Base-by-base conservation (phyloP, 768 basidiomycete species). In the Amanita molliuscula region DNA sequence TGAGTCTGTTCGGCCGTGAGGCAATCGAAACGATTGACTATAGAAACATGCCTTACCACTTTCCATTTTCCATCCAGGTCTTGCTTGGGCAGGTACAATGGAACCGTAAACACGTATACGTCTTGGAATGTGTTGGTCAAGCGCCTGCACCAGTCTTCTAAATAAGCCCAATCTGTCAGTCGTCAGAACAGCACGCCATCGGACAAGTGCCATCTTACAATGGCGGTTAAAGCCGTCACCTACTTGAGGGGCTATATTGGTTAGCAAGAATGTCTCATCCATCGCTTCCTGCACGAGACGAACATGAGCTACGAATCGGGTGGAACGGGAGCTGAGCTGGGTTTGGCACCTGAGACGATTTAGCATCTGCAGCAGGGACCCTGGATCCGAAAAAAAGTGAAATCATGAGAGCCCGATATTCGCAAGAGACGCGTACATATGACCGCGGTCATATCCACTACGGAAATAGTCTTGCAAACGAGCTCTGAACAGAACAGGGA, bases 161-260 rank as follows among this genome's bases (percentile, higher is more conserved):
- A 66, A 63, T 94, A 96, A 8, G 92, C 94, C 94, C 94, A 98
- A 62, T 97, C 93, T 96, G 56, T 5, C 7, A 18, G 48, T 44
- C 34, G 18, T 52, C 33, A 48, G 48, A 6, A 38, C 8, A 38
- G 10, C 28, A 37, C 20, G 23, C n/a, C 26, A 31, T 33, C 9
- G 15, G 15, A 29, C 20, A 44, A 34, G 29, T 21, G 10, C 4
- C 13, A 42, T 16, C 81, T 53, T 58, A 93, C 94, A 99, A 61
- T 98, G 93, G 48, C 96, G 75, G 61, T 98, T 99, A 73, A 98
- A 99, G 0, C 95, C 96, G 35, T 79, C 89, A 1, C 96, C 96
- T 21, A 99, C 92, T 74, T 99, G 96, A 37, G 96, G 96, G 4
- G 96, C 95, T 47, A 99, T 96, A 60, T 99, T 99, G 0, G 90